Evolutionary conservation across 805 yeast genomes (phyloP), one percentile per base, ranked within the genome.

Genomic region (Candida chilensis): DNA sequence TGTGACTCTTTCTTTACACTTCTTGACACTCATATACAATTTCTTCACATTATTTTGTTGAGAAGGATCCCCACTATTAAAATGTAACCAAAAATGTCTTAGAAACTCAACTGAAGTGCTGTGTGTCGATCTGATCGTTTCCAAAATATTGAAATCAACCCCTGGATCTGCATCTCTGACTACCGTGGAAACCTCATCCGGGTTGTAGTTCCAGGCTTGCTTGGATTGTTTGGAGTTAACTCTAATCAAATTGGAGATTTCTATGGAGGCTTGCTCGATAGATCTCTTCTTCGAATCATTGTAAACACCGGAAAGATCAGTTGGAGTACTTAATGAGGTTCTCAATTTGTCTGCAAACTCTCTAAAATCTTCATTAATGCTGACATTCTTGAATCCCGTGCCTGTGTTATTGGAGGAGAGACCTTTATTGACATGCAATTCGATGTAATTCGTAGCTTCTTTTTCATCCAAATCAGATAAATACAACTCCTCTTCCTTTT

Each of bases 51-150:
- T 26, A 16, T 22, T 22, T n/a, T 7, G 15, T n/a, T 22, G 25
- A 7, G 12, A 6, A 44, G 50, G 7, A 50, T 32, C 29, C 52
- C 49, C 4, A 49, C 44, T 44, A 35, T 67, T 69, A 41, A 71
- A 71, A 45, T 74, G 78, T 1, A 66, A 47, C 81, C 88, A 83
- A 48, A 81, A 83, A 48, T 82, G 94, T 34, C 74, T 70, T 24
- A 83, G 52, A 46, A 82, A 83, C 48, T 82, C 94, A 21, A 78
- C 65, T 3, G 88, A 74, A 0, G 92, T 79, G 1, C 79, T 71
- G 46, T 83, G 88, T 11, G 79, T 64, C 25, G 79, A 51, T 30
- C 77, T 55, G 21, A 82, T 55, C 27, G 67, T 60, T 29, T 77
- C 82, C 8, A 71, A 33, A 1, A 63, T 37, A 8, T 47, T 52